Evolutionary conservation across 2,329 filamentous ascomycete genomes (phyloP), one percentile per base, ranked within the genome.

Genomic region (Dothideomycetes sp.): DNA sequence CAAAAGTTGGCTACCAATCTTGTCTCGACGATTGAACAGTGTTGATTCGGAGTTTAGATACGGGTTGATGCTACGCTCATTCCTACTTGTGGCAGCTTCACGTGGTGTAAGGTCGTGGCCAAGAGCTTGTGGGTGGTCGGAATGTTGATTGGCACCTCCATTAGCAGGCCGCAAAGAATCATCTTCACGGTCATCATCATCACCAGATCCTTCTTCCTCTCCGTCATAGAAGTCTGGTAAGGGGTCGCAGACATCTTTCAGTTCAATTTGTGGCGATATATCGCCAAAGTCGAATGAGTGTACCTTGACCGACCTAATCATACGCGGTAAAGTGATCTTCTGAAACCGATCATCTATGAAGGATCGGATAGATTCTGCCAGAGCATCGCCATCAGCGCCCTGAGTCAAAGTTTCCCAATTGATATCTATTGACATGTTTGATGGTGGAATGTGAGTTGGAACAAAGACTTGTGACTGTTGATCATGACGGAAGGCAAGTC

Each of bases 261-360:
- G 80, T 56, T 93, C 86, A 31, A 98, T 75, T 50, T 84, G 75
- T 2, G 91, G 91, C 30, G 84, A 72, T 36, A 89, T 78, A 19
- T 70, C 77, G 35, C 91, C 91, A 59, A 98, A 95, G 47, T 89
- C 81, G 63, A 98, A 98, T 45, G 84, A 81, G 59, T 95, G 88
- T 31, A 95, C 88, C 40, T 86, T 82, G 52, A 98, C 91, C 18
- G 87, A 91, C 56, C 91, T 88, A 63, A 98, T 95, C 72, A 98
- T 95, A 54, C 87, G 84, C 43, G 91, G 91, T 34, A 98, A 73
- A 18, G 82, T 75, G 47, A 96, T 81, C 45, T 86, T 79, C 64
- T 98, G 91, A 63, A 98, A 98, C 55, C 88, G 91, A 57, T 86
- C 81, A 64, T 98, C 86, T 52, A 98, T 84, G 64, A 98, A 98